Conservation (phyloP, 208 protist genomes). For the Acanthamoeba comandoni region DNA sequence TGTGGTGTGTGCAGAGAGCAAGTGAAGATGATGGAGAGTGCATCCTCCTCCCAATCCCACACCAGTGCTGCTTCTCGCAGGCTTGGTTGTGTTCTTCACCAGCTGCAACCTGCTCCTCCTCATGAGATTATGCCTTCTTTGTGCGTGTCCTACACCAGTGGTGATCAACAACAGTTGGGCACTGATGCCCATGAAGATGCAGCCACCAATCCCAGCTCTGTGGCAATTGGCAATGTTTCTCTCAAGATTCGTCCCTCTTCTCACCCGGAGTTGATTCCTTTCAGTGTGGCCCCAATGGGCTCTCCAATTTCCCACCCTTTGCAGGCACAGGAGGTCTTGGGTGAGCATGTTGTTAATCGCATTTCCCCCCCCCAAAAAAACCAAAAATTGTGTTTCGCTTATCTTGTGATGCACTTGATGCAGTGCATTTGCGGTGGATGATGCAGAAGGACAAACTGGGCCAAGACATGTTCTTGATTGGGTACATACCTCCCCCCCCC, state of each 20-base stretch:
- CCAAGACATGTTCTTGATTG: conserved; percentile 96
- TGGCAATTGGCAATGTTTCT: conserved; percentile 43
- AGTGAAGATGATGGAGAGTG: no score
- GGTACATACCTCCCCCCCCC: no score
- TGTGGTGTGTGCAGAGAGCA: no score
- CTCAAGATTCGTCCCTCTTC: neutral
- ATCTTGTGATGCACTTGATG: neutral
- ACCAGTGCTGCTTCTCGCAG: no score
- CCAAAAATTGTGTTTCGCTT: neutral
- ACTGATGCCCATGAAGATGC: no score
- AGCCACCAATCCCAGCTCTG: neutral
- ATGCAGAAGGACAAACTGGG: conserved; percentile 93
- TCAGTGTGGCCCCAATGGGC: conserved; percentile 48
- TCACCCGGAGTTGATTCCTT: conserved; percentile 48
- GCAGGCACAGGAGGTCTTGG: conserved; percentile 34
- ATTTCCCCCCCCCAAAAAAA: neutral
- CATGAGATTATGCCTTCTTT: no score
- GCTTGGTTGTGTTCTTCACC: no score
- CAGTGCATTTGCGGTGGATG: conserved; percentile 91
- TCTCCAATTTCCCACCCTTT: conserved; percentile 51
- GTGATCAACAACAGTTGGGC: no score
- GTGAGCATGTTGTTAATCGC: neutral
- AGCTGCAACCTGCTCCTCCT: no score
- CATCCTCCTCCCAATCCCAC: no score
- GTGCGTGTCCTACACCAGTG: no score